Evolutionary conservation across 371 early-diverging fungal genomes (phyloP).

Genomic region (Batkoa obscura): DNA sequence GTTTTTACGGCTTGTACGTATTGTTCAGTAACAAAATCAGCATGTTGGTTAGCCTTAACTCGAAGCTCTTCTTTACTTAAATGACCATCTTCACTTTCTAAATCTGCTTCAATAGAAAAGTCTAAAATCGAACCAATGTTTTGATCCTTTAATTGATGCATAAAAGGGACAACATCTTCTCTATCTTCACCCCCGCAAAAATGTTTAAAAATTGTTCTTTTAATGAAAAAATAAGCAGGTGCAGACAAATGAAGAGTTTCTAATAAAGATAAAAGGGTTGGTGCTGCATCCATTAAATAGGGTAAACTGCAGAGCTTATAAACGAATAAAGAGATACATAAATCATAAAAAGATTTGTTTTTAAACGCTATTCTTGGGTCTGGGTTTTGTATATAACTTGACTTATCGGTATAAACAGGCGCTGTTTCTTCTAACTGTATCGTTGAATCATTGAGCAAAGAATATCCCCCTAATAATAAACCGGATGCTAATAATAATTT

Average conservation of each 20-base stretch:
- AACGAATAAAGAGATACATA: slow-evolving; percentile 51
- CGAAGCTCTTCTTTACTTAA: slow-evolving; percentile 16
- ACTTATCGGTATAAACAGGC: no score
- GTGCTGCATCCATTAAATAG: slow-evolving; percentile 43
- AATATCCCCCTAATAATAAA: no score
- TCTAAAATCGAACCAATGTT: slow-evolving; percentile 79
- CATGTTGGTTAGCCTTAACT: slow-evolving; percentile 17
- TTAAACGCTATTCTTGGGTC: slow-evolving; percentile 25
- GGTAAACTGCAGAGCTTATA: slow-evolving; percentile 49
- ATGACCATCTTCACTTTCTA: slow-evolving; percentile 27
- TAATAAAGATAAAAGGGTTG: slow-evolving; percentile 36
- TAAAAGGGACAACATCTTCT: slow-evolving; percentile 63
- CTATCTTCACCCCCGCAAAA: slow-evolving; percentile 87
- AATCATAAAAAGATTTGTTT: slow-evolving; percentile 31
- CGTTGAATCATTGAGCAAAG: no score
- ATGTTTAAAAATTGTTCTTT: slow-evolving; percentile 70
- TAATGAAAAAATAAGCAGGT: slow-evolving; percentile 45
- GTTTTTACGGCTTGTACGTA: slow-evolving; percentile 44
- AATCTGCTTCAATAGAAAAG: slow-evolving; percentile 74
- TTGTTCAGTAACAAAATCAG: slow-evolving; percentile 39
- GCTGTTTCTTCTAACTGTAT: no score
- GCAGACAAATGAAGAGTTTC: slow-evolving; percentile 32
- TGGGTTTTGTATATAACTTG: background rate
- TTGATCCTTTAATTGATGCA: slow-evolving; percentile 39
- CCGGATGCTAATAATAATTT: no score